phyloP scores from a whole-genome alignment of 148 eudicot genomes.

The Talinum fruticosum region DNA sequence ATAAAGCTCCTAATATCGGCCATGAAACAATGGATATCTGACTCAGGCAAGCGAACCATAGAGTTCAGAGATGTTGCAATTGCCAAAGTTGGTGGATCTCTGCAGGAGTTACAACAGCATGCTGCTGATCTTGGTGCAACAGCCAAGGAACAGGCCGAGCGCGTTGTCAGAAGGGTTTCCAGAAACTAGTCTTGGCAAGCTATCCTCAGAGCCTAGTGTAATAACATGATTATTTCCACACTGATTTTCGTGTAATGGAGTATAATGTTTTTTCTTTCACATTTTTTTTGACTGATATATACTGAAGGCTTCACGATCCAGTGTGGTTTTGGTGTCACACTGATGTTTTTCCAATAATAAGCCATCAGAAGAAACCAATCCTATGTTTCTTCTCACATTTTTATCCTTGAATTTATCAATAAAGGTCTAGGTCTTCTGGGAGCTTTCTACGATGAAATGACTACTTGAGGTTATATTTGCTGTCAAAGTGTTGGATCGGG shows the following conservation, averaged over 20 bases:
- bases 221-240: neutral
- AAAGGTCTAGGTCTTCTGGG: neutral
- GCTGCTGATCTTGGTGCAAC: constrained; percentile 45
- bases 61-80: constrained; percentile 49
- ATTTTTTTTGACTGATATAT: neutral
- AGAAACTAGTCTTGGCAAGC: constrained; percentile 38
- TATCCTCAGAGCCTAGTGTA: neutral
- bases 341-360: neutral
- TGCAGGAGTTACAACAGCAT: constrained; percentile 48
- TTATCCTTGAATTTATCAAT: neutral
- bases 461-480: neutral
- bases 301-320: neutral
- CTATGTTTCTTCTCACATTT: neutral
- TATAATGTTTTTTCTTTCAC: neutral
- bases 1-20: constrained; percentile 43
- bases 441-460: neutral
- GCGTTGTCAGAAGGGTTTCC: constrained; percentile 71
- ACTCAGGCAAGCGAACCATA: constrained; percentile 30
- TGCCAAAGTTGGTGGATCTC: constrained; percentile 42
- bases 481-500: neutral
- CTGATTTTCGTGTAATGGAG: constrained; percentile 1
- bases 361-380: no score
- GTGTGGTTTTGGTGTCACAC: neutral
- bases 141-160: constrained; percentile 65
- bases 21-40: constrained; percentile 49